Evolutionary conservation across 2,329 filamentous ascomycete genomes (phyloP), one percentile per base, ranked within the genome.

Genomic region (Trichophaea hybrida): DNA sequence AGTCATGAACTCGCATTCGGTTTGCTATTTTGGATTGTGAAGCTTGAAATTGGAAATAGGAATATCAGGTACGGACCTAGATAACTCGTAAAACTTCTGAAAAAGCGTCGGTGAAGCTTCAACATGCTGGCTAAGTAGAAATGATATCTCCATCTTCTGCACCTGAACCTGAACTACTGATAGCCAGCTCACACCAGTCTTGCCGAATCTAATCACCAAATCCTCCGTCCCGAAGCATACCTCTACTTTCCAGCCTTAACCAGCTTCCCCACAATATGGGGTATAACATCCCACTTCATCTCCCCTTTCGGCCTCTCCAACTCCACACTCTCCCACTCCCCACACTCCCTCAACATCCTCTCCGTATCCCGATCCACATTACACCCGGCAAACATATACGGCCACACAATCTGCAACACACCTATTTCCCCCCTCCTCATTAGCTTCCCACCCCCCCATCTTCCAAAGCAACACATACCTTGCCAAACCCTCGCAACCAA

Each of bases 331-430:
- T 74, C 74, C 78, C 78, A 80, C 13, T 72, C 71, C 0, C 74
- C 74, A 68, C 71, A 75, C 6, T 70, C 69, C 55, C 70, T 71
- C 64, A 80, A 66, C 49, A 69, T 74, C 32, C 68, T 66, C 55
- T 71, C 71, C 8, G 77, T 80, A 69, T 78, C 73, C 51, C 78
- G 70, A 66, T 76, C 72, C 61, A 81, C 64, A 58, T 74, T 70
- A 65, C 78, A 81, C 59, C 75, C 75, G 4, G 75, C 77, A 64
- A 79, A 69, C 62, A 77, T 77, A 64, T 75, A 77, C 4, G 73
- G 72, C 77, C 78, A 81, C 4, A 77, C 75, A 2, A 76, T 50
- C 2, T 66, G 62, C 43, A 59, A 61, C 24, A 64, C 10, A 8
- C 52, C 65, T 67, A 44, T 12, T 6, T 7, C 50, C 24, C 24